These are phyloP conservation scores for Citrus inodora DNA, from an alignment of 345 rosid genomes.

Conservation along the genomic window DNA sequence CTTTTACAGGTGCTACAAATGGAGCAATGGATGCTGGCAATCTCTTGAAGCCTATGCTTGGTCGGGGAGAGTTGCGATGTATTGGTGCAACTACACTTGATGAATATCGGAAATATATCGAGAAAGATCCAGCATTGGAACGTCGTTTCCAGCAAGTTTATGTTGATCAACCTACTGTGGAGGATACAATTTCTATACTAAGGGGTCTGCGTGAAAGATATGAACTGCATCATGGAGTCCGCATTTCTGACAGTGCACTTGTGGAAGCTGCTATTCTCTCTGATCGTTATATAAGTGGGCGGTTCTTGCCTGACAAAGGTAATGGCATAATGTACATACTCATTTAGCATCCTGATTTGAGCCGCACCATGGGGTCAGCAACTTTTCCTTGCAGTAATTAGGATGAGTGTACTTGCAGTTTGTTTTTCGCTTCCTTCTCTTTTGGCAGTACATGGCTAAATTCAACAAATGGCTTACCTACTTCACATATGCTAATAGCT, in stretches of 20 bases:
- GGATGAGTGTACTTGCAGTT: not conserved
- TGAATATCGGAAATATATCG: conserved; percentile 93
- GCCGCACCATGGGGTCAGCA: not conserved
- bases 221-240: conserved; percentile 98
- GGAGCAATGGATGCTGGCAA: conserved; percentile 99
- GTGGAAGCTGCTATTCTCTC: conserved; percentile 97
- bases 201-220: conserved; percentile 98
- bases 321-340: not conserved
- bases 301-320: conserved; percentile 99
- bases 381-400: not conserved
- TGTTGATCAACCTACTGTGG: conserved; percentile 96
- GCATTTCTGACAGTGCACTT: conserved; percentile 95
- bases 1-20: conserved; percentile 86
- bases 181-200: conserved; percentile 85
- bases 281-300: conserved; percentile 96
- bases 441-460: not conserved
- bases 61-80: conserved; percentile 94
- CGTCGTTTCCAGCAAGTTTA: conserved; percentile 99
- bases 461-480: not conserved
- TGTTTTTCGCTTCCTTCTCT: not conserved
- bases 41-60: conserved; percentile 98
- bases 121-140: conserved; percentile 98
- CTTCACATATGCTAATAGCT: not conserved
- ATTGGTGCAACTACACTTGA: conserved; percentile 98
- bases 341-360: not conserved